Evolutionary conservation across 2,329 filamentous ascomycete species (phyloP).

Genomic region (Talaromyces sp.): DNA sequence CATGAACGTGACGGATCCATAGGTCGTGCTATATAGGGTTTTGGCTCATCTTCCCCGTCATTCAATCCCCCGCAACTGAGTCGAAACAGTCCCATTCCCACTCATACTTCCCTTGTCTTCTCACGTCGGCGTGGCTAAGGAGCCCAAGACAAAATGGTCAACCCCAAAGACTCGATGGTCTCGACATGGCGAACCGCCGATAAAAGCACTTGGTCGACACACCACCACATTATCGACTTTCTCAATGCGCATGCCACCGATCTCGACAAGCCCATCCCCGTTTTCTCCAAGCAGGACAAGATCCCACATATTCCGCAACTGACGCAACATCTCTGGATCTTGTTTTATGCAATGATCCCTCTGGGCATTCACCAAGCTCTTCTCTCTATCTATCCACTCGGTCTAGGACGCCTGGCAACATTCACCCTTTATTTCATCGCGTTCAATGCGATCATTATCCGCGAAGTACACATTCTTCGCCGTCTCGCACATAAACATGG

Average conservation of each 20-base stretch:
- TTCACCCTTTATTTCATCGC: conserved; percentile 33
- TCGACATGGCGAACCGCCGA: conserved; percentile 32
- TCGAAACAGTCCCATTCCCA: background rate
- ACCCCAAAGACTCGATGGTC: conserved; percentile 36
- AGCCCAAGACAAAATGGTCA: background rate
- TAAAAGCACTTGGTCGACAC: conserved; percentile 23
- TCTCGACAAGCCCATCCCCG: conserved; percentile 29
- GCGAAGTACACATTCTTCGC: conserved; percentile 34
- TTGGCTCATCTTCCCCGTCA: background rate
- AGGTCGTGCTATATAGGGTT: background rate
- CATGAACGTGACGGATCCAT: background rate
- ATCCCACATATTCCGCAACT: conserved; percentile 35
- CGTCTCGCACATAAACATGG: conserved; percentile 34
- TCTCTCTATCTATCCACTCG: conserved; percentile 21
- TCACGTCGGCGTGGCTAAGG: background rate
- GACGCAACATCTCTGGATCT: conserved; percentile 35
- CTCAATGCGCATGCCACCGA: conserved; percentile 22
- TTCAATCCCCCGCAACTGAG: background rate
- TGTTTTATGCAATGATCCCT: conserved; percentile 33
- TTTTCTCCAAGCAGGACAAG: conserved; percentile 38
- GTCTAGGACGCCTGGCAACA: conserved; percentile 23
- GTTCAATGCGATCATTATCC: conserved; percentile 39
- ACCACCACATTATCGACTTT: conserved; percentile 29
- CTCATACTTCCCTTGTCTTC: background rate
- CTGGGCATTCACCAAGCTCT: conserved; percentile 35